Base-by-base conservation (phyloP, 495 filamentous ascomycete genomes). In the Saxophila tyrrhenica region DNA sequence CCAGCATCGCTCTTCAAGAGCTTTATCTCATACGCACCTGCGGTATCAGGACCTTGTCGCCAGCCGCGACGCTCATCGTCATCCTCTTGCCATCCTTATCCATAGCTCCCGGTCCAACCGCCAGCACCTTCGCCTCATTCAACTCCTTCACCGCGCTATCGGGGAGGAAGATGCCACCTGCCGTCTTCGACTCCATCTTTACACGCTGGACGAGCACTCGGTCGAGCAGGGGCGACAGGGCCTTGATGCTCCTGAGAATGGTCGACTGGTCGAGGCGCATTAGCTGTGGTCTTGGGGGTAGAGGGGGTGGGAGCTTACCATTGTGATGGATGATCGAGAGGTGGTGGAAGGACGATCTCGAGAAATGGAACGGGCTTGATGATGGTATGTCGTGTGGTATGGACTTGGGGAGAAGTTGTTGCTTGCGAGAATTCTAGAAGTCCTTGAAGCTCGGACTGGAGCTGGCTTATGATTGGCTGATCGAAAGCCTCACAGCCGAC, bases 111-210 rank as follows among this genome's bases (percentile, higher is more conserved):
- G 92, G 94, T 32, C 92, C 92, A 48, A 97, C 90, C 58, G 92
- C 94, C 54, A 99, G 76, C 56, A 99, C 92, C 71, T 84, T 84
- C 60, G 87, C 92, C 78, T 96, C 92, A 72, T 94, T 95, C 71
- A 96, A 80, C 70, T 99, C 92, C 81, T 99, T 96, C 62, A 96
- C 89, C 67, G 82, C 86, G 67, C 82, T 87, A 77, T 99, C 94
- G 56, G 92, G 92, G 59, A 99, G 87, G 79, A 90, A 95, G 77
- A 99, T 91, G 62, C 92, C 92, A 62, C 81, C 80, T 60, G 92
- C 88, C 25, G 92, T 99, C 78, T 96, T 95, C 63, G 89, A 65
- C 72, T 97, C 94, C 65, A 91, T 85, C 75, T 97, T 97, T 76
- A 96, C 76, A 71, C 92, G 87, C 82, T 99, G 92, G 62, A 99